phyloP scores from a whole-genome alignment of 164 flowering plant species.

The Berberis thunbergii region DNA sequence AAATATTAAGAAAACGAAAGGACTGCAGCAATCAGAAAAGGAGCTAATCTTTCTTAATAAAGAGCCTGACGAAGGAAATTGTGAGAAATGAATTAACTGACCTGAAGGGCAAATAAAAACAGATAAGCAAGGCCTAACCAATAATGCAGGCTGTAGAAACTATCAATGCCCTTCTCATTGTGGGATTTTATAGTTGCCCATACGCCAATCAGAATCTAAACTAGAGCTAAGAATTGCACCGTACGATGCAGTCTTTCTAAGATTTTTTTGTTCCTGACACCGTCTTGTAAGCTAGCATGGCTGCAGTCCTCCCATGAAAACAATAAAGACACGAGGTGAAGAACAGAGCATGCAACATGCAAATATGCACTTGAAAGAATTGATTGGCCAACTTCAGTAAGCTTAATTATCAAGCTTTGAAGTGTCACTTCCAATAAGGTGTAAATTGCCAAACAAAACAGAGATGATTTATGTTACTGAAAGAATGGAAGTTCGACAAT shows the following conservation, averaged over 20 bases:
- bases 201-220: conserved; percentile 57
- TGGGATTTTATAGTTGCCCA: conserved; percentile 94
- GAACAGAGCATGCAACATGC: too few relatives aligned
- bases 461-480: too few relatives aligned
- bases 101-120: conserved; percentile 70
- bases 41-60: background rate
- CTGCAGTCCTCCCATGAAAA: conserved; percentile 31
- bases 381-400: too few relatives aligned
- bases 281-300: conserved; percentile 88
- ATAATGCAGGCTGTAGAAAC: conserved; percentile 95
- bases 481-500: too few relatives aligned
- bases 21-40: background rate
- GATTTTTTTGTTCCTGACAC: conserved; percentile 71
- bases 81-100: conserved; percentile 10
- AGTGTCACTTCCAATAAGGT: too few relatives aligned
- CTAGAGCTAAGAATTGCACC: conserved; percentile 65
- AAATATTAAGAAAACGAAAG: background rate
- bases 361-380: too few relatives aligned
- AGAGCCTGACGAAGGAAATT: background rate
- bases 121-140: conserved; percentile 93
- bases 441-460: too few relatives aligned
- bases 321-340: too few relatives aligned
- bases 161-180: conserved; percentile 89
- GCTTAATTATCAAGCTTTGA: too few relatives aligned
- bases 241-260: conserved; percentile 70